These are phyloP conservation scores for Euryodendron excelsum DNA, from an alignment of 148 eudicot genomes.

Conservation along the genomic window DNA sequence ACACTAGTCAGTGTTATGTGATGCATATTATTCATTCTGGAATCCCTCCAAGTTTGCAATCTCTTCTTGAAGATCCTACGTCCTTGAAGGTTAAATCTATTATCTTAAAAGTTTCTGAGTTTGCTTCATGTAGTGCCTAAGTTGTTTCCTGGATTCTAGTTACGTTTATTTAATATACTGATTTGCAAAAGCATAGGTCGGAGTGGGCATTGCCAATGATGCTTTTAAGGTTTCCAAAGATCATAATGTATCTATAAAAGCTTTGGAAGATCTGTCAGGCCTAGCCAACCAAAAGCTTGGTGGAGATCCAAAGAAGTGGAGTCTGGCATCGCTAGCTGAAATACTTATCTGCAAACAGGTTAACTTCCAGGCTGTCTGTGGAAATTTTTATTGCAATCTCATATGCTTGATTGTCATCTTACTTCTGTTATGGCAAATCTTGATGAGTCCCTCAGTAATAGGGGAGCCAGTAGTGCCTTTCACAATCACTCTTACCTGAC, in stretches of 20 bases:
- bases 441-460: neutral
- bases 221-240: slow-evolving; percentile 62
- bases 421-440: neutral
- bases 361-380: slow-evolving; percentile 10
- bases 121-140: neutral
- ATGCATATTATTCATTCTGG: slow-evolving; percentile 84
- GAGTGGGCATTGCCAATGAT: slow-evolving; percentile 72
- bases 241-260: slow-evolving; percentile 55
- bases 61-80: slow-evolving; percentile 72
- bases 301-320: slow-evolving; percentile 60
- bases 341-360: slow-evolving; percentile 72
- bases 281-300: slow-evolving; percentile 75
- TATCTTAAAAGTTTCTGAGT: neutral
- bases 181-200: slow-evolving; percentile 47
- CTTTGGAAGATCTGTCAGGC: slow-evolving; percentile 62
- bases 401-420: neutral
- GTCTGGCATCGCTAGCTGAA: slow-evolving; percentile 63
- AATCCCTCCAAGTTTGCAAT: slow-evolving; percentile 54
- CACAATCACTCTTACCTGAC: neutral
- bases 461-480: neutral
- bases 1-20: slow-evolving; percentile 57
- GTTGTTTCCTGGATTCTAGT: neutral
- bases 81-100: slow-evolving; percentile 51
- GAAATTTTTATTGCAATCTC: neutral
- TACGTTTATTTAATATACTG: neutral